Evolutionary conservation across 805 yeast genomes (phyloP), one percentile per base, ranked within the genome.

Genomic region (Pichia californica): DNA sequence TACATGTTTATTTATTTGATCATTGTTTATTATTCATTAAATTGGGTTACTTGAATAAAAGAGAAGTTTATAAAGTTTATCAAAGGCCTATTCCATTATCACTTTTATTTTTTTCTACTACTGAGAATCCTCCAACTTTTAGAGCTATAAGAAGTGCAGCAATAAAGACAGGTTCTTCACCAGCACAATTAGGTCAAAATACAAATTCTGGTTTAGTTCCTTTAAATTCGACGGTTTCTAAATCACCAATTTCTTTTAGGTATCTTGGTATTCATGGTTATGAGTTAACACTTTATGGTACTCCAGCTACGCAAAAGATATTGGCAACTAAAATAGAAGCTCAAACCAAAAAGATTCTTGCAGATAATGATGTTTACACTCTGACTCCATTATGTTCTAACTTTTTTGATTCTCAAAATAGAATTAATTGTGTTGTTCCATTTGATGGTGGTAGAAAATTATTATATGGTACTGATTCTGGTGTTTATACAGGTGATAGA

Each of bases 361-460:
- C 73, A 40, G 76, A 78, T 42, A 77, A 88, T 47, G 93, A 88
- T 52, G 83, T 91, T 49, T 88, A 84, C 62, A 81, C 93, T 1
- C 67, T 83, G 50, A 79, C 81, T 15, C 83, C 88, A 48, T 71
- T 87, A 43, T 85, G 83, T 50, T 81, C 87, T 20, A 72, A 83
- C 48, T 78, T 79, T 55, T 89, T 89, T 62, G 88, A 79, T 51
- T 77, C 80, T 38, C 72, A 71, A 18, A 79, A 89, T 57, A 77
- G 83, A 48, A 85, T 91, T 54, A 88, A 87, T 58, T 88, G 97
- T 68, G 91, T 88, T 25, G 88, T 85, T 31, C 95, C 96, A 28
- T 83, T 86, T 61, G 95, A 93, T 58, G 96, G 96, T 41, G 98
- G 98, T 18, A 76, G 95, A 51, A 86, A 89, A 58, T 66, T 89